Evolutionary conservation across 352 stramenopile genomes (phyloP).

Genomic region (Phytophthora citricola): DNA sequence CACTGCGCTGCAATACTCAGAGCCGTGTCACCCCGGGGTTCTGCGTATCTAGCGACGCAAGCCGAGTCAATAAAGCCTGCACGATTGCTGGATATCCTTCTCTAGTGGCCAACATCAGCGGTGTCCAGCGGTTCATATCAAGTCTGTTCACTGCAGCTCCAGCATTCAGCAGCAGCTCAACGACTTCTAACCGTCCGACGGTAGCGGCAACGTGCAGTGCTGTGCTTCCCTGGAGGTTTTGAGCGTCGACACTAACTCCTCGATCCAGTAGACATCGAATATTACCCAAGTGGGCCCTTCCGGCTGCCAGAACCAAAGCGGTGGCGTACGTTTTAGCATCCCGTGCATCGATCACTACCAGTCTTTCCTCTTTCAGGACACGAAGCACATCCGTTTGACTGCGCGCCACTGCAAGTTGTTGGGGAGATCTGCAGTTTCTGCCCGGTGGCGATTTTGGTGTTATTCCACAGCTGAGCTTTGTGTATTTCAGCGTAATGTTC

Average conservation of each 20-base stretch:
- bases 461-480: constrained; percentile 23
- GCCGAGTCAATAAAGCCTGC: constrained; percentile 9
- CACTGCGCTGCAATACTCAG: constrained; percentile 30
- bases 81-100: constrained; percentile 23
- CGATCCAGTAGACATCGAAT: constrained; percentile 32
- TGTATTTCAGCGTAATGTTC: constrained; percentile 26
- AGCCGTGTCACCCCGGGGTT: constrained; percentile 25
- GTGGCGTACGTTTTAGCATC: constrained; percentile 25
- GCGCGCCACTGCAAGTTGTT: constrained; percentile 25
- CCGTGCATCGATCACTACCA: constrained; percentile 15
- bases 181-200: constrained; percentile 18
- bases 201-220: constrained; percentile 24
- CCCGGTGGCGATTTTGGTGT: neutral
- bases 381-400: constrained; percentile 31
- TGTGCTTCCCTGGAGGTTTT: constrained; percentile 11
- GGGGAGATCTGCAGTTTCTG: constrained; percentile 1
- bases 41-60: constrained; percentile 18
- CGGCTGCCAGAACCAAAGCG: constrained; percentile 22
- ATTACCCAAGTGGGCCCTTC: constrained; percentile 27
- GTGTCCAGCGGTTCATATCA: constrained; percentile 17
- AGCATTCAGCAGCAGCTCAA: constrained; percentile 27
- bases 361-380: constrained; percentile 36
- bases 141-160: constrained; percentile 22
- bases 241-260: constrained; percentile 23
- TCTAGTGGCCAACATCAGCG: constrained; percentile 34